Base-by-base conservation (phyloP, 495 filamentous ascomycete genomes). In the Geoglossum glabrum region DNA sequence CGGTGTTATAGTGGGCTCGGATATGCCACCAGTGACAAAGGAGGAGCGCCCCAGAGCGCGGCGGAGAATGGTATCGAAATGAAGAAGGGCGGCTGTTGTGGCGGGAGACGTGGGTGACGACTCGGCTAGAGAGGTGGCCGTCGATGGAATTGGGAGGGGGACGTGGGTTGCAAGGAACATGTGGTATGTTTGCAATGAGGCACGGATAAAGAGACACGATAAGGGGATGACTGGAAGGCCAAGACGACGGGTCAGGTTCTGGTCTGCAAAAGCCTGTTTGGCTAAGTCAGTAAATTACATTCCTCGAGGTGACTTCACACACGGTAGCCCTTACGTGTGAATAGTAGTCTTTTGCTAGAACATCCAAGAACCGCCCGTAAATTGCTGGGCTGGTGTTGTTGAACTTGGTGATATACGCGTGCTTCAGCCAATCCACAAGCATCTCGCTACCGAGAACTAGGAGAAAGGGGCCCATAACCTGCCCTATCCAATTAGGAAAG, bases 361-460 rank as follows among this genome's bases (percentile, higher is more conserved):
- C 82, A 64, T 99, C 92, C 15, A 96, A 73, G 67, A 92, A 96
- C 31, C 87, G 80, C 15, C 77, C 76, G 65, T 99, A 97, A 43
- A 99, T 81, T 1, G 76, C 82, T 21, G 93, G 93, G 43, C 89
- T 86, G 54, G 85, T 85, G 62, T 92, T 93, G 73, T 99, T 99
- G 73, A 99, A 99, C 68, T 99, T 99, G 60, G 80, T 88, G 67
- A 97, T 92, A 67, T 95, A 99, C 13, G 86, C 86, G 64, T 99
- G 92, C 67, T 99, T 99, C 61, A 95, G 72, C 87, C 86, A 96
- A 67, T 99, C 92, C 0, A 99, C 92, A 0, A 95, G 69, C 85
- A 95, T 95, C 70, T 99, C 92, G 28, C 86, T 92, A 11, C 90
- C 89, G 9, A 99, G 77, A 4, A 97, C 92, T 0, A 99, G 76